Base-by-base conservation (phyloP, 1,284 basidiomycete genomes). In the Sparassis latifolia region DNA sequence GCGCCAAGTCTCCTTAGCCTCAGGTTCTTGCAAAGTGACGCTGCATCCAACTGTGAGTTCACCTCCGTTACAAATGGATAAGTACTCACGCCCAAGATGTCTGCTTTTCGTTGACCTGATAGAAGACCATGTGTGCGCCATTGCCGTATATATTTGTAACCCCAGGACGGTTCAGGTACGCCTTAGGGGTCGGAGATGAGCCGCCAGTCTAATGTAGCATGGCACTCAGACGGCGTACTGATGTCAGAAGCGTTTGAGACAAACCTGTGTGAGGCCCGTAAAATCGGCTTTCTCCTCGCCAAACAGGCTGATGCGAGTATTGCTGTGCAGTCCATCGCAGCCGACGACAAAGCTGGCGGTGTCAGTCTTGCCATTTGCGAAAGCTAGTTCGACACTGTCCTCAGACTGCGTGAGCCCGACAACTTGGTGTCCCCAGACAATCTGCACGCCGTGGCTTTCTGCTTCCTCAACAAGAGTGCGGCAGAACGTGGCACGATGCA, bases 271-370 rank as follows among this genome's bases (percentile, higher is more conserved):
- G 29, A 74, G 55, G 0, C 73, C 74, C 3, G 71, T 73, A 52
- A 67, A 76, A 20, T 62, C 53, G 4, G 68, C 66, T 20, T 61
- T 52, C 54, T 72, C 66, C 51, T 67, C 58, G 2, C 74, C 74
- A 51, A 76, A 75, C n/a, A 76, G 59, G 10, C 62, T 60, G 29
- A 55, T 58, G 1, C 74, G 66, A 12, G 73, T 71, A 44, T 64
- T 66, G 52, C 73, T 74, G 53, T 76, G 75, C 52, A 77, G 59
- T 5, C 75, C 75, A 54, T 77, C 75, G 54, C 73, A 75, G 10
- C 74, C 75, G 4, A 76, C 64, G 7, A 75, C 66, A 50, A 76
- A 72, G 52, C 67, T 70, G 5, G 67, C 73, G 0, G 61, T 64
- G 49, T 68, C 71, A 33, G 53, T 64, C 31, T 55, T 51, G n/a